These are phyloP conservation scores for Cladosporium sp. DNA, from an alignment of 2,329 filamentous ascomycete genomes.

Conservation along the genomic window DNA sequence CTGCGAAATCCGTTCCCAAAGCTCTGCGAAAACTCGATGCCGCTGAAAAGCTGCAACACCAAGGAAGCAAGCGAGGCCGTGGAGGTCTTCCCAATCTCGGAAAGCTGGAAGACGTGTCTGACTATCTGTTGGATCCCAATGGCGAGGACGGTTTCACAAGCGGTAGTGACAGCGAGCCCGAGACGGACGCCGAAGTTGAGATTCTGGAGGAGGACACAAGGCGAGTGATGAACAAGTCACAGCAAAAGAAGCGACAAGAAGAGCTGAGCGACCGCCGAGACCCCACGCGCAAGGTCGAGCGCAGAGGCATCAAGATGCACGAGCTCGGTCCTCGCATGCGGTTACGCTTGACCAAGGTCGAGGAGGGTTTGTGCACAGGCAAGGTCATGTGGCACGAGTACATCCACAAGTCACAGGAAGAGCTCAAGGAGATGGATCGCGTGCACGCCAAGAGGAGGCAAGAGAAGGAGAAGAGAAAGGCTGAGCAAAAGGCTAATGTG, in stretches of 20 bases:
- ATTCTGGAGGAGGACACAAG: slow-evolving; percentile 58
- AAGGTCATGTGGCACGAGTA: slow-evolving; percentile 98
- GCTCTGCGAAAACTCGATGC: slow-evolving; percentile 78
- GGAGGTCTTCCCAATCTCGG: slow-evolving; percentile 76
- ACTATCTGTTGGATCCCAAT: slow-evolving; percentile 79
- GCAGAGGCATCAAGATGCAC: slow-evolving; percentile 82
- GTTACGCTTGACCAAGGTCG: slow-evolving; percentile 86
- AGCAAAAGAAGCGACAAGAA: slow-evolving; percentile 33
- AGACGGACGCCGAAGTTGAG: slow-evolving; percentile 94
- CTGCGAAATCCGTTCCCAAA: slow-evolving; percentile 72
- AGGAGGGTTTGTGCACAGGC: slow-evolving; percentile 84
- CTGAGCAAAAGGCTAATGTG: slow-evolving; percentile 83
- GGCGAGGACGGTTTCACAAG: slow-evolving; percentile 82
- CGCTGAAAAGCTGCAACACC: slow-evolving; percentile 67
- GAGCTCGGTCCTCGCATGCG: slow-evolving; percentile 89
- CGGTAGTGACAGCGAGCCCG: slow-evolving; percentile 85
- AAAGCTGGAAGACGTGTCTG: slow-evolving; percentile 85
- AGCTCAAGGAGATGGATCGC: slow-evolving; percentile 73
- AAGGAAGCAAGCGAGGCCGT: slow-evolving; percentile 42
- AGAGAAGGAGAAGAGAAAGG: slow-evolving; percentile 77
- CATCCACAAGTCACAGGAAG: slow-evolving; percentile 74
- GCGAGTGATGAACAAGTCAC: slow-evolving; percentile 56
- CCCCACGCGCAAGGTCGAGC: slow-evolving; percentile 58
- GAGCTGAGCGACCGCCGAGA: slow-evolving; percentile 18
- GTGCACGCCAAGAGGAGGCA: slow-evolving; percentile 72